These are phyloP conservation scores for Cytidiella melzeri DNA, from an alignment of 768 basidiomycete genomes.

Conservation along the genomic window DNA sequence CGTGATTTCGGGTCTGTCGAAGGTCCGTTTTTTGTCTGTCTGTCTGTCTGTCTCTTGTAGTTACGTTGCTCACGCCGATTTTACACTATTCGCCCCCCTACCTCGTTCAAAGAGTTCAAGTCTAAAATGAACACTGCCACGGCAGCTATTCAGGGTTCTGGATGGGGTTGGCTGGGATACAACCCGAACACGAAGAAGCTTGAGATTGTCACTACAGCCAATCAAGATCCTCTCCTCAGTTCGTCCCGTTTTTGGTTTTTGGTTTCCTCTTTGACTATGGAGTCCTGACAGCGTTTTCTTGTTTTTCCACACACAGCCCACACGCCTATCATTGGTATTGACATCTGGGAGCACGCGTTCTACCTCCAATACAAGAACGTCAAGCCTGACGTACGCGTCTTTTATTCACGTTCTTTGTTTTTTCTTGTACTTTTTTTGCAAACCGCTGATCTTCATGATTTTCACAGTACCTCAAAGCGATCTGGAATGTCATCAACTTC, in stretches of 20 bases:
- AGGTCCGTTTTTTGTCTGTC: no score
- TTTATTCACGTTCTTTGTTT: neutral
- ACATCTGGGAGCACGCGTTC: slow-evolving; percentile 87
- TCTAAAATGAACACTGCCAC: slow-evolving; percentile 81
- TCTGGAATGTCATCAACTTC: slow-evolving; percentile 97
- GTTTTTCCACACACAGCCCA: slow-evolving; percentile 44
- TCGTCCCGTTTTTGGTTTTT: slow-evolving; percentile 16
- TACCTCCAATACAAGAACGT: slow-evolving; percentile 76
- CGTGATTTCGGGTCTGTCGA: slow-evolving; percentile 86
- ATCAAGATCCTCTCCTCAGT: slow-evolving; percentile 90
- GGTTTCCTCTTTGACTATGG: neutral
- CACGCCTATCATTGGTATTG: slow-evolving; percentile 88
- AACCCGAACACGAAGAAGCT: slow-evolving; percentile 63
- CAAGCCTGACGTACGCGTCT: slow-evolving; percentile 77
- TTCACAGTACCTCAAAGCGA: slow-evolving; percentile 81
- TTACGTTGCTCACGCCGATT: neutral
- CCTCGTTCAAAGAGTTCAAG: slow-evolving; percentile 52
- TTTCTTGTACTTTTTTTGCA: no score
- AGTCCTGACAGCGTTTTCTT: neutral
- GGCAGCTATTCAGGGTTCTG: slow-evolving; percentile 91
- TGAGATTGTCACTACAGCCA: slow-evolving; percentile 88
- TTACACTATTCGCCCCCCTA: neutral
- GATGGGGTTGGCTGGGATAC: slow-evolving; percentile 97
- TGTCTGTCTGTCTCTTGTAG: no score
- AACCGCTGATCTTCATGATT: slow-evolving; percentile 2